These are phyloP conservation scores for Shiraia bambusicola DNA, from an alignment of 2,329 filamentous ascomycete species.

Conservation along the genomic window DNA sequence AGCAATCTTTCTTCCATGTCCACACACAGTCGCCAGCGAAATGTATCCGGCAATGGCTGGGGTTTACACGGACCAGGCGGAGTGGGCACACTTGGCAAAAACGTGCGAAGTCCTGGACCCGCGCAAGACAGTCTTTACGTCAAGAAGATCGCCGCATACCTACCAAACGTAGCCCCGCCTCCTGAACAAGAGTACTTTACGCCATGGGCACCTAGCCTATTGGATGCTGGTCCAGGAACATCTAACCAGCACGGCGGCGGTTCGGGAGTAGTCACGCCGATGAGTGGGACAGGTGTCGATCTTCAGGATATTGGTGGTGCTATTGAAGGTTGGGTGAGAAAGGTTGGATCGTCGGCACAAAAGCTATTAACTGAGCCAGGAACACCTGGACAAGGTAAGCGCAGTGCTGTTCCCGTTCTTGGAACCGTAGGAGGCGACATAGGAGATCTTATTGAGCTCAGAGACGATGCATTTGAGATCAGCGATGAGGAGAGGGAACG, in stretches of 20 bases:
- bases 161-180: slow-evolving; percentile 70
- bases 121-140: slow-evolving; percentile 77
- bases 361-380: slow-evolving; percentile 39
- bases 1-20: slow-evolving; percentile 44
- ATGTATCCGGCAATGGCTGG: slow-evolving; percentile 49
- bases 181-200: slow-evolving; percentile 58
- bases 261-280: slow-evolving; percentile 33
- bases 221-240: slow-evolving; percentile 36
- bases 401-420: slow-evolving; percentile 38
- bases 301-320: slow-evolving; percentile 84
- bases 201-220: slow-evolving; percentile 41
- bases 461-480: slow-evolving; percentile 56
- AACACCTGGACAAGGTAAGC: slow-evolving; percentile 32
- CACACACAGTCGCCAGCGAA: slow-evolving; percentile 38
- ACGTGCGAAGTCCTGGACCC: slow-evolving; percentile 74
- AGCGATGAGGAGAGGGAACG: slow-evolving; percentile 36
- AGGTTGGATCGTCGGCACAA: slow-evolving; percentile 67
- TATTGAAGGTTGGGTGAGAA: slow-evolving; percentile 87
- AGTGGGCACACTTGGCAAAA: slow-evolving; percentile 76
- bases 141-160: slow-evolving; percentile 76
- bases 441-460: slow-evolving; percentile 71
- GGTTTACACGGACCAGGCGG: slow-evolving; percentile 78
- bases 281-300: slow-evolving; percentile 42
- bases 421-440: slow-evolving; percentile 50
- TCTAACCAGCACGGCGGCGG: slow-evolving; percentile 25